These are phyloP conservation scores for Phoenix roebelenii DNA, from an alignment of 176 grass and related monocot genomes.

Conservation along the genomic window DNA sequence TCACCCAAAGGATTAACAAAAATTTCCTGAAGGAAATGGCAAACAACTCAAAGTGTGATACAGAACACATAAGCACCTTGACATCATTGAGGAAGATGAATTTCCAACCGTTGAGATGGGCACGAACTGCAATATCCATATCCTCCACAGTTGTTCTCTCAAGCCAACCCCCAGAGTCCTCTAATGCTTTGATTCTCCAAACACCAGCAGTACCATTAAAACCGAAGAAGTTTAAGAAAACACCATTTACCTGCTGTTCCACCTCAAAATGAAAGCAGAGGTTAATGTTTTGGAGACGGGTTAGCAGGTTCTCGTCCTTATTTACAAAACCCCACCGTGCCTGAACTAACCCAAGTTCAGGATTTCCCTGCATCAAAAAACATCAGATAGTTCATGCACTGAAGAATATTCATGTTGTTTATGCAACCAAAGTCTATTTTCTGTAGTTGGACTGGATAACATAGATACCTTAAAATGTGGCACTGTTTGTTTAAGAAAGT, in stretches of 20 bases:
- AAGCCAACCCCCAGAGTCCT: conserved; percentile 92
- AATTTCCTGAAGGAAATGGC: too few species aligned
- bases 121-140: conserved; percentile 97
- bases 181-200: conserved; percentile 88
- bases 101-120: conserved; percentile 88
- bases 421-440: too few species aligned
- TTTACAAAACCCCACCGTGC: conserved; percentile 95
- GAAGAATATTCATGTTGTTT: too few species aligned
- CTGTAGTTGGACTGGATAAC: neutral
- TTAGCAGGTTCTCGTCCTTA: conserved; percentile 90
- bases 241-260: conserved; percentile 96
- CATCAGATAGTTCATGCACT: neutral
- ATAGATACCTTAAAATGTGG: conserved; percentile 85
- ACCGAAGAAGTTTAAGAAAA: conserved; percentile 95
- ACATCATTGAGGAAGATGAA: conserved; percentile 97
- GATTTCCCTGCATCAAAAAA: conserved; percentile 43
- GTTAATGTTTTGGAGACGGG: conserved; percentile 96
- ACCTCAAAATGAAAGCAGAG: conserved; percentile 99
- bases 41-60: too few species aligned
- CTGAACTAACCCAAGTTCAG: conserved; percentile 78
- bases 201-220: conserved; percentile 97
- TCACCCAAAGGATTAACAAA: too few species aligned
- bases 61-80: conserved; percentile 29
- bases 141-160: conserved; percentile 99
- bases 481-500: conserved; percentile 91